phyloP scores from a whole-genome alignment of 2,329 filamentous ascomycete genomes.

The Diaporthe vaccinii region DNA sequence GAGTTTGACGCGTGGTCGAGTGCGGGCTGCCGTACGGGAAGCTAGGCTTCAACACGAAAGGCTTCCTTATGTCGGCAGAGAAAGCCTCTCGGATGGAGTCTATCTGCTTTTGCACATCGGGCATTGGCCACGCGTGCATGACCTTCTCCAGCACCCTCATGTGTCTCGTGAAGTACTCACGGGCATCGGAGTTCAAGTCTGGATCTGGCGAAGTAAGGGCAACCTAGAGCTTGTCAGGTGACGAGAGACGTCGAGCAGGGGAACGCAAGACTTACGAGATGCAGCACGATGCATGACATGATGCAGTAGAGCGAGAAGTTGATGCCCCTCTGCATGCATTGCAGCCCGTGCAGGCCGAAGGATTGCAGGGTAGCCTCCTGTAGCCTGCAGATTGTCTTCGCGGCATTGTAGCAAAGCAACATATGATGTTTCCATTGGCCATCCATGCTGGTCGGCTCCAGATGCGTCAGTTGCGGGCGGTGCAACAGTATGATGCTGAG shows the following conservation, averaged over 20 bases:
- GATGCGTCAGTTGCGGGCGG: constrained; percentile 84
- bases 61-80: constrained; percentile 85
- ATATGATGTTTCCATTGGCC: constrained; percentile 91
- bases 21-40: constrained; percentile 90
- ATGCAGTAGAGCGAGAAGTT: constrained; percentile 96
- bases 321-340: constrained; percentile 94
- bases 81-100: constrained; percentile 92
- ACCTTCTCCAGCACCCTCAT: constrained; percentile 94
- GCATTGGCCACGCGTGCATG: constrained; percentile 86
- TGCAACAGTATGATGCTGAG: constrained; percentile 88
- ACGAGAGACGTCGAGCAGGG: constrained; percentile 35
- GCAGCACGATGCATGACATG: constrained; percentile 91
- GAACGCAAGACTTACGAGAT: constrained; percentile 76
- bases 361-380: constrained; percentile 85
- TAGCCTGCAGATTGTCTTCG: constrained; percentile 86
- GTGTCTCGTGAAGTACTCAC: constrained; percentile 90
- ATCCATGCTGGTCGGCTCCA: constrained; percentile 78
- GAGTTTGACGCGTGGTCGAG: constrained; percentile 73
- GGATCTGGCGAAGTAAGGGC: constrained; percentile 94
- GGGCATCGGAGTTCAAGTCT: constrained; percentile 85
- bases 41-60: constrained; percentile 88
- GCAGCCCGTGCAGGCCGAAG: constrained; percentile 83
- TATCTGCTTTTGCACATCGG: constrained; percentile 90
- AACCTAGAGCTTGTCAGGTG: constrained; percentile 69
- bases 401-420: constrained; percentile 85